Conservation (phyloP, 1,139 yeast genomes). For the Kodamaea derodonti region DNA sequence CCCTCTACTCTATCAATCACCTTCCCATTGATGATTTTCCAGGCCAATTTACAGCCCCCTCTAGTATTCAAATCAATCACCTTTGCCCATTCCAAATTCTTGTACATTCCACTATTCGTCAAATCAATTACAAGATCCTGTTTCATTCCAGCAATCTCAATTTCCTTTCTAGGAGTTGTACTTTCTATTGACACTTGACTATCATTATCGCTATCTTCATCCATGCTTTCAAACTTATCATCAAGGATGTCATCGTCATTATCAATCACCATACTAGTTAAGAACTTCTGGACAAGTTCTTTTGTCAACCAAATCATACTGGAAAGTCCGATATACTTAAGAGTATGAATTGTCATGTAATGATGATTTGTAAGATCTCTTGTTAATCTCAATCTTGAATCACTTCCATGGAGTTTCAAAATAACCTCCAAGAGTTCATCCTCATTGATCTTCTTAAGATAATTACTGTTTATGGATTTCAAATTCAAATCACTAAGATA, state of each 20-base stretch:
- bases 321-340: slow-evolving; percentile 36
- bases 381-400: slow-evolving; percentile 3
- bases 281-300: slow-evolving; percentile 30
- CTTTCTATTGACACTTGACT: background rate
- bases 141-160: slow-evolving; percentile 6
- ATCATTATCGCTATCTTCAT: slow-evolving; percentile 4
- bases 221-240: background rate
- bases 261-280: slow-evolving; percentile 13
- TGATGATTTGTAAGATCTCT: slow-evolving; percentile 1
- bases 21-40: slow-evolving; percentile 30
- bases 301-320: slow-evolving; percentile 55
- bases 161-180: slow-evolving; percentile 7
- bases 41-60: slow-evolving; percentile 30
- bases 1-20: slow-evolving; percentile 30
- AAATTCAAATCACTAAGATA: slow-evolving; percentile 41
- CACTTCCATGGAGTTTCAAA: slow-evolving; percentile 15
- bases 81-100: slow-evolving; percentile 53
- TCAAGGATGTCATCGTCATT: background rate
- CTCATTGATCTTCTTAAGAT: slow-evolving; percentile 33
- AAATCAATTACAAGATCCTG: slow-evolving; percentile 41
- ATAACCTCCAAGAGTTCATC: slow-evolving; percentile 34
- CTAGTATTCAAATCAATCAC: slow-evolving; percentile 27
- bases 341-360: slow-evolving; percentile 8
- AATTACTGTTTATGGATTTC: slow-evolving; percentile 33
- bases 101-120: slow-evolving; percentile 57